Evolutionary conservation across 1,284 basidiomycete genomes (phyloP), one percentile per base, ranked within the genome.

Genomic region (Leccinum huronense): DNA sequence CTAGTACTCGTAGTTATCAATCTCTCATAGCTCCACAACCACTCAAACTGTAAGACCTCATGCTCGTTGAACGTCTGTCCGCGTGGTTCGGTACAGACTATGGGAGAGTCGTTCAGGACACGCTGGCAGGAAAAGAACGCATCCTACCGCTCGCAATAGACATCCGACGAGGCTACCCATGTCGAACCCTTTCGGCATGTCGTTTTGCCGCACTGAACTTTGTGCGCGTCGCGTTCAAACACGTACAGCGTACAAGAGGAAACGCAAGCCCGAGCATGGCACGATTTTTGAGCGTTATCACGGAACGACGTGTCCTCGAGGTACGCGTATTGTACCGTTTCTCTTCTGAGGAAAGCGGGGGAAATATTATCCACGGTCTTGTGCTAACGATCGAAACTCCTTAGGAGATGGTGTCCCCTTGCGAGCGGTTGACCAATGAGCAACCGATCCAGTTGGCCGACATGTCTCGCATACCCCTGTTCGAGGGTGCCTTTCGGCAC

Each of bases 201-300:
- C 65, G 64, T 38, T 73, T 72, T 63, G 63, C 72, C 1, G 71
- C 71, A 19, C 27, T 72, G 54, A 74, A 69, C 59, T 72, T 72
- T 51, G 72, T 62, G 55, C 72, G 72, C 2, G 56, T 70, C n/a
- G 73, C 80, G 23, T 79, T 86, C 55, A 75, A 70, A 33, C 75
- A 75, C 55, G 76, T 79, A 63, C 68, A 74, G 33, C 72, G 72
- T 36, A 78, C 76, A 7, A 62, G 60, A 42, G 58, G 75, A n/a
- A 60, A 57, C 9, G 76, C 72, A 34, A 70, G 34, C 19, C 8
- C 51, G 1, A 62, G 55, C 9, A 63, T 70, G 76, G 81, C 80
- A 76, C 67, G 61, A 27, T 71, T 63, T 61, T 58, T 68, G 57
- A 27, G n/a, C 33, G 38, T 19, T 7, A 33, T 73, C 38, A 65